Evolutionary conservation across 768 basidiomycete genomes (phyloP).

Genomic region (Gloeophyllum trabeum): DNA sequence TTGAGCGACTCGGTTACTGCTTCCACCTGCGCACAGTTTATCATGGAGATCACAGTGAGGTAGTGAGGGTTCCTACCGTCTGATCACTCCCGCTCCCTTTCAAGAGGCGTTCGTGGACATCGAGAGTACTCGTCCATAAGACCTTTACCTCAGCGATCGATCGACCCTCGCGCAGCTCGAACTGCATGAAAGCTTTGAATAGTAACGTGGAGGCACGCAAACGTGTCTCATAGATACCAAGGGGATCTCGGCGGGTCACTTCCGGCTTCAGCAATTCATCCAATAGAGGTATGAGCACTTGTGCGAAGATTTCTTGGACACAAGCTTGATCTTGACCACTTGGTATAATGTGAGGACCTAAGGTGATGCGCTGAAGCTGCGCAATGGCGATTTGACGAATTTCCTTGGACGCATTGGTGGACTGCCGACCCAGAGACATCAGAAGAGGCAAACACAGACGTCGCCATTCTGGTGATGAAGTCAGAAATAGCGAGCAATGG

Average conservation of each 20-base stretch:
- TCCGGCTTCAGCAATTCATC: constrained; percentile 87
- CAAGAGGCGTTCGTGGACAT: constrained; percentile 84
- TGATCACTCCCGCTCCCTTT: constrained; percentile 76
- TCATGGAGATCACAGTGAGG: constrained; percentile 2
- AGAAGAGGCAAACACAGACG: constrained; percentile 68
- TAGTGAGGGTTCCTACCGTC: constrained; percentile 43
- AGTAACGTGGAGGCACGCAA: constrained; percentile 80
- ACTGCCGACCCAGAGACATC: constrained; percentile 65
- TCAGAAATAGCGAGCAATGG: no score
- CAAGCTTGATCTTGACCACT: constrained; percentile 47
- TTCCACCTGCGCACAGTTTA: constrained; percentile 70
- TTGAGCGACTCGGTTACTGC: constrained; percentile 95
- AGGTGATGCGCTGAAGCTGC: constrained; percentile 74
- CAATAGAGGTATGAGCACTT: constrained; percentile 81
- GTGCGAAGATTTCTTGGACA: constrained; percentile 79
- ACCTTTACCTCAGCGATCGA: constrained; percentile 52
- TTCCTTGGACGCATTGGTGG: constrained; percentile 73
- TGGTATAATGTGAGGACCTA: constrained; percentile 61
- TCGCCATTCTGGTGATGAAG: no score
- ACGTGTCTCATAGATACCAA: constrained; percentile 86
- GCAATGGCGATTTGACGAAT: constrained; percentile 73
- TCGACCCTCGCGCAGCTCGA: constrained; percentile 63
- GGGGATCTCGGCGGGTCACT: constrained; percentile 65
- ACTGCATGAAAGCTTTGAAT: constrained; percentile 94
- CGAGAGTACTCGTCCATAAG: constrained; percentile 84